Conservation (phyloP, 2,329 filamentous ascomycete genomes). For the Sporothrix inflata region DNA sequence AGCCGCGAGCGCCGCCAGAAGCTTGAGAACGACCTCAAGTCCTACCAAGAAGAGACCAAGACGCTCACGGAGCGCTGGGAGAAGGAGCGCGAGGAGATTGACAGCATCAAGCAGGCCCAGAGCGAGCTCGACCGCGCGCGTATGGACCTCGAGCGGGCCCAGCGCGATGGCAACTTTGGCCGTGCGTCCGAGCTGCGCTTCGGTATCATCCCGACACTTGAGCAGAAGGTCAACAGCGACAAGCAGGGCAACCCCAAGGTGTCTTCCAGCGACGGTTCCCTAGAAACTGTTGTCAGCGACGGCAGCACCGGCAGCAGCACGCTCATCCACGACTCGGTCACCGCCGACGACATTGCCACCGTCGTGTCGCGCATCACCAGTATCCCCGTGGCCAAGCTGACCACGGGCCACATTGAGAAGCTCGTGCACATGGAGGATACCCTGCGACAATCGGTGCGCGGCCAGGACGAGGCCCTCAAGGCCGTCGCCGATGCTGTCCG, state of each 20-base stretch:
- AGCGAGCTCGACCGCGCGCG: slow-evolving; percentile 85
- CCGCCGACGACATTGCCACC: slow-evolving; percentile 86
- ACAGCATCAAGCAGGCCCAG: slow-evolving; percentile 83
- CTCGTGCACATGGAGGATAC: slow-evolving; percentile 94
- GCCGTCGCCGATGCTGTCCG: slow-evolving; percentile 92
- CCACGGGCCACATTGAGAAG: slow-evolving; percentile 91
- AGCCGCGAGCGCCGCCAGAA: slow-evolving; percentile 87
- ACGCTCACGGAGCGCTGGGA: slow-evolving; percentile 84
- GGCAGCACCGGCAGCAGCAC: slow-evolving; percentile 50
- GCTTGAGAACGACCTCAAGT: slow-evolving; percentile 76
- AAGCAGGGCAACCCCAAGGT: slow-evolving; percentile 49
- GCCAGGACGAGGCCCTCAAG: slow-evolving; percentile 90
- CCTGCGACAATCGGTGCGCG: slow-evolving; percentile 79
- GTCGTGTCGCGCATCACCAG: slow-evolving; percentile 92
- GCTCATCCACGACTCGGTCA: slow-evolving; percentile 95
- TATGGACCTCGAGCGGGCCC: slow-evolving; percentile 83
- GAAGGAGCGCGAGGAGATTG: slow-evolving; percentile 82
- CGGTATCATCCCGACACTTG: slow-evolving; percentile 79
- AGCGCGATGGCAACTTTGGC: slow-evolving; percentile 84
- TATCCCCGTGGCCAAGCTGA: slow-evolving; percentile 90
- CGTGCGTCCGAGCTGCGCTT: slow-evolving; percentile 91
- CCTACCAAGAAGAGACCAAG: slow-evolving; percentile 75
- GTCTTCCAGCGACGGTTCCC: slow-evolving; percentile 42
- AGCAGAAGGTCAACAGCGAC: slow-evolving; percentile 79
- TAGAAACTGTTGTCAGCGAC: slow-evolving; percentile 39